These are phyloP conservation scores for Globisporangium camurandrum DNA, from an alignment of 352 stramenopile genomes.

Conservation along the genomic window DNA sequence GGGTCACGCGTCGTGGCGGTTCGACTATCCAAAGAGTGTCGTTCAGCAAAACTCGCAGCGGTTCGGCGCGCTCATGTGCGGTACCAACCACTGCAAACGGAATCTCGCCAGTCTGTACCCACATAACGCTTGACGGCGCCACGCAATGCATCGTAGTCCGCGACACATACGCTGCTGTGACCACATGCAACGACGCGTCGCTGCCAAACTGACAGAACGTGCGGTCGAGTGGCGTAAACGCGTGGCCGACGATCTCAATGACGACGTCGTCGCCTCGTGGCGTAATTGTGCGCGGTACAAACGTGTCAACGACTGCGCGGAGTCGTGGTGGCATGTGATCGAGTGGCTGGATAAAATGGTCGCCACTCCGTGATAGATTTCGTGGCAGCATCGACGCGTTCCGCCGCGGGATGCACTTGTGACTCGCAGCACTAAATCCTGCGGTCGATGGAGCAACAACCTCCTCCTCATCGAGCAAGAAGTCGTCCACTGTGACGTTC, in stretches of 20 bases:
- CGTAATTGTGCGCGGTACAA: constrained; percentile 17
- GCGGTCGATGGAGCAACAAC: too few relatives aligned
- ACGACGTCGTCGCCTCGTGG: constrained; percentile 12
- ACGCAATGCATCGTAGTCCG: constrained; percentile 17
- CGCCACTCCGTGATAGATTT: too few relatives aligned
- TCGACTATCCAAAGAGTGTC: constrained; percentile 16
- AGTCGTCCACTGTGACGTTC: constrained; percentile 15
- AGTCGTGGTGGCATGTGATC: constrained; percentile 2
- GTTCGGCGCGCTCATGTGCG: neutral
- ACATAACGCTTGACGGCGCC: constrained; percentile 12
- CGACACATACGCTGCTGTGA: constrained; percentile 14
- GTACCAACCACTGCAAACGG: constrained; percentile 11
- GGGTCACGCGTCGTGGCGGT: neutral
- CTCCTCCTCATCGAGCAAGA: neutral
- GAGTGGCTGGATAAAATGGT: too few relatives aligned
- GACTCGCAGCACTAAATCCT: too few relatives aligned
- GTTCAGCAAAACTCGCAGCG: constrained; percentile 14
- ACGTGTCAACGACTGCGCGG: constrained; percentile 6
- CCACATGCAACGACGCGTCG: constrained; percentile 6
- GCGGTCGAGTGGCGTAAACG: constrained; percentile 16
- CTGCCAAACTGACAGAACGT: constrained; percentile 26
- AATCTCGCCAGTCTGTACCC: constrained; percentile 7
- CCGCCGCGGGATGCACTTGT: too few relatives aligned
- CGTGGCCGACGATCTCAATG: constrained; percentile 17
- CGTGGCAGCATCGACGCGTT: too few relatives aligned